A percentile compares a stretch with the other conserved stretches of the same genome.
phyloP scores from a whole-genome alignment of 108 stramenopile genomes.

The Ochromonas danica region DNA sequence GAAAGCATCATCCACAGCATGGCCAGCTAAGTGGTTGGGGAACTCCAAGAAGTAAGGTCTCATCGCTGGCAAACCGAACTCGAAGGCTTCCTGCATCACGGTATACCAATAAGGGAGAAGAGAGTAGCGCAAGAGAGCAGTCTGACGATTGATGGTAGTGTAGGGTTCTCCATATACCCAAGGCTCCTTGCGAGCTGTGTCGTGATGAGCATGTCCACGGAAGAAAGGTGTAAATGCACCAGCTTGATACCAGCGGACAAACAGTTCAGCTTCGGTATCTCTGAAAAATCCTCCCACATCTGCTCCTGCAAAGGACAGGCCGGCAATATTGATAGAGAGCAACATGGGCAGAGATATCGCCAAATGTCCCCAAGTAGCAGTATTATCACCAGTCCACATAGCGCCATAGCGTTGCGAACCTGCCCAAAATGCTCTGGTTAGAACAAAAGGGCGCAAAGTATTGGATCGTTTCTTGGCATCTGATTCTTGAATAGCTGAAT shows the following conservation, averaged over 20 bases:
- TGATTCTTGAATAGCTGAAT: neutral
- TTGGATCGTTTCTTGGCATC: too few species aligned
- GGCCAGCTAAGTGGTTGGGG: slow-evolving; percentile 67
- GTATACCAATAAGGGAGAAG: slow-evolving; percentile 97
- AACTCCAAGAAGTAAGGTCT: slow-evolving; percentile 88
- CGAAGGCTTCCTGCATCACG: slow-evolving; percentile 72
- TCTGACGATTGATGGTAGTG: slow-evolving; percentile 69
- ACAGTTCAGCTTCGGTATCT: slow-evolving; percentile 88
- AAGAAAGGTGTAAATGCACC: slow-evolving; percentile 98
- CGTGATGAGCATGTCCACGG: slow-evolving; percentile 97
- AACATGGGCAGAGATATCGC: slow-evolving; percentile 90
- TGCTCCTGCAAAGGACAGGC: slow-evolving; percentile 91
- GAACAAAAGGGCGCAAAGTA: slow-evolving; percentile 85
- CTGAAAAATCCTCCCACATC: slow-evolving; percentile 99
- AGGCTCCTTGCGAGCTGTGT: slow-evolving; percentile 91
- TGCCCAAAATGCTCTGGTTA: slow-evolving; percentile 92
- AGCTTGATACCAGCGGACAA: slow-evolving; percentile 96
- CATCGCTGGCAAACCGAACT: slow-evolving; percentile 78
- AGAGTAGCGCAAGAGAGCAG: slow-evolving; percentile 87
- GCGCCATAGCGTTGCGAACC: slow-evolving; percentile 74
- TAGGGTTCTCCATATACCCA: slow-evolving; percentile 95
- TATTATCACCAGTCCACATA: slow-evolving; percentile 99
- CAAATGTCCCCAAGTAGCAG: slow-evolving; percentile 88
- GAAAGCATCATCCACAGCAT: slow-evolving; percentile 77
- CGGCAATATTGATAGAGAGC: slow-evolving; percentile 81